A percentile compares a stretch with the other conserved stretches of the same genome.
Evolutionary conservation across 768 basidiomycete species (phyloP).

Genomic region (Myochromella boudieri): DNA sequence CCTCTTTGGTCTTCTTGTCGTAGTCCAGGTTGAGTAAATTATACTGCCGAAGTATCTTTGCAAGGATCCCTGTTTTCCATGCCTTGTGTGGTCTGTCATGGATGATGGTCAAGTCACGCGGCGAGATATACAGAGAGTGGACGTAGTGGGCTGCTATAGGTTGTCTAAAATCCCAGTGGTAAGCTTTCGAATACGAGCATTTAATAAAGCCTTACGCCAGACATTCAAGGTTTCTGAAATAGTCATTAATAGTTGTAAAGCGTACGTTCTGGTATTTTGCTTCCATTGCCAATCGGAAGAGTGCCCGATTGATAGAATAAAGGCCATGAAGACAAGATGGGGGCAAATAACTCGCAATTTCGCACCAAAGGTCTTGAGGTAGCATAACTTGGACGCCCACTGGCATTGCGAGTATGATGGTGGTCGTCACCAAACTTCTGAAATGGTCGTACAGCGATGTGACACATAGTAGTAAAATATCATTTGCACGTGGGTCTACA

Average conservation of each 20-base stretch:
- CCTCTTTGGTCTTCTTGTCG: background rate
- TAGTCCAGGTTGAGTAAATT: background rate
- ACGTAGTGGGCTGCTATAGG: background rate
- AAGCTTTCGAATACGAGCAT: background rate
- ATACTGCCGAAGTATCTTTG: too few species aligned
- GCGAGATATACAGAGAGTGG: background rate
- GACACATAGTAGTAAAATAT: too few species aligned
- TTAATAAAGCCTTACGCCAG: background rate
- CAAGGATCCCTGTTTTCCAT: too few species aligned
- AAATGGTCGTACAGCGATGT: too few species aligned
- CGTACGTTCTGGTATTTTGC: background rate
- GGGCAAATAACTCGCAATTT: background rate
- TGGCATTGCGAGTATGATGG: too few species aligned
- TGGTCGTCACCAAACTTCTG: too few species aligned
- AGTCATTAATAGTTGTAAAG: background rate
- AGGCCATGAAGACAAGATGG: background rate
- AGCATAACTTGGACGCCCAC: too few species aligned
- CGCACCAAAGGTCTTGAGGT: background rate
- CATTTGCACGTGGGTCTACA: too few species aligned
- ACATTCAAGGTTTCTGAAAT: background rate
- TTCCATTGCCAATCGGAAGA: background rate
- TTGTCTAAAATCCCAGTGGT: background rate
- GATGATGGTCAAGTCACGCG: background rate
- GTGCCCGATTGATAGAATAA: background rate
- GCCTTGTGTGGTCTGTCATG: too few species aligned